Conservation (phyloP, 768 basidiomycete genomes). For the Asterophora lycoperdoides region DNA sequence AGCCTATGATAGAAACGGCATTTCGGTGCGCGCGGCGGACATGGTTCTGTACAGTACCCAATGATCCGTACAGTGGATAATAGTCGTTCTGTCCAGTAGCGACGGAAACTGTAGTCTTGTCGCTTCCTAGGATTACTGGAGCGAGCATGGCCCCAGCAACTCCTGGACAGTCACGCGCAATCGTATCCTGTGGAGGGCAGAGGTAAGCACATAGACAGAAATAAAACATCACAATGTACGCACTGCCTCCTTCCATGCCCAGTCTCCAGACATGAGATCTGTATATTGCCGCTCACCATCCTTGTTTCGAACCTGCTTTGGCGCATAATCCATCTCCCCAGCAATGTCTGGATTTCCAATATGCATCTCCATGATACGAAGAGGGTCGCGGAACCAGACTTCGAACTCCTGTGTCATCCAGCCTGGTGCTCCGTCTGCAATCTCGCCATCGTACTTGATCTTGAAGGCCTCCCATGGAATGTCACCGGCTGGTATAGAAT, state of each 20-base stretch:
- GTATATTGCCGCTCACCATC: slow-evolving; percentile 12
- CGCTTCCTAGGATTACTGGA: slow-evolving; percentile 23
- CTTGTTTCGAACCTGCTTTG: slow-evolving; percentile 17
- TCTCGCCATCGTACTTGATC: slow-evolving; percentile 20
- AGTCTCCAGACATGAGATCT: slow-evolving; percentile 23
- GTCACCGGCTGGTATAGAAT: slow-evolving; percentile 21
- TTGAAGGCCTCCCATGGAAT: slow-evolving; percentile 26
- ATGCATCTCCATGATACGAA: not conserved
- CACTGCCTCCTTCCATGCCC: slow-evolving; percentile 23
- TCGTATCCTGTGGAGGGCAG: slow-evolving; percentile 5
- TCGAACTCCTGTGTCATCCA: slow-evolving; percentile 7
- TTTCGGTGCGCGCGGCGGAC: slow-evolving; percentile 15
- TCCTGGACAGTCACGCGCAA: slow-evolving; percentile 8
- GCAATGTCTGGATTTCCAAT: slow-evolving; percentile 7
- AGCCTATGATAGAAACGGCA: slow-evolving; percentile 13
- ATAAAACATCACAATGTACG: not conserved
- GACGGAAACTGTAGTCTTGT: slow-evolving; percentile 28
- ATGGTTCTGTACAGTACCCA: slow-evolving; percentile 10
- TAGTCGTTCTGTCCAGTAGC: slow-evolving; percentile 18
- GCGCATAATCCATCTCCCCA: slow-evolving; percentile 18
- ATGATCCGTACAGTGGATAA: slow-evolving; percentile 10
- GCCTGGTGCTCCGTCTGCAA: slow-evolving; percentile 6
- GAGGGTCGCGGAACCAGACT: slow-evolving; percentile 6
- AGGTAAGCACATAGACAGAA: not conserved
- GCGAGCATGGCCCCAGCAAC: slow-evolving; percentile 13